phyloP scores from a whole-genome alignment of 306 rosid genomes.

The Trifolium fragiferum region DNA sequence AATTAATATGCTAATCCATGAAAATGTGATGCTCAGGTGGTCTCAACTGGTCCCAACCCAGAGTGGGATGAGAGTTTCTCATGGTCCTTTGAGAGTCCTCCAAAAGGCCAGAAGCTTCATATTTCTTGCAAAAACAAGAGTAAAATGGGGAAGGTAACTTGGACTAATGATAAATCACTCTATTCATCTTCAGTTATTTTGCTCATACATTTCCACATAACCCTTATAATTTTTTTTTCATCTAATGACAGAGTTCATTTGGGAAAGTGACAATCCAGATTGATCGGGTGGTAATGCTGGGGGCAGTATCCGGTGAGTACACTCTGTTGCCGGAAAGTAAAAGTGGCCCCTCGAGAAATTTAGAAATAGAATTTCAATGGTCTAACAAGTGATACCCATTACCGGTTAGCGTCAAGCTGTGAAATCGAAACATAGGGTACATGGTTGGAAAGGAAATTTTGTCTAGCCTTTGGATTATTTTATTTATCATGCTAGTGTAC shows the following conservation, averaged over 20 bases:
- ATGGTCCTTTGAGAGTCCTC: constrained; percentile 99
- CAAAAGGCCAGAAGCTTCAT: constrained; percentile 98
- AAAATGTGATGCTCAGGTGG: constrained; percentile 63
- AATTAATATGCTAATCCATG: constrained; percentile 33
- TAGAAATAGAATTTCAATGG: constrained; percentile 99
- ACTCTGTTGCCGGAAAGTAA: constrained; percentile 90
- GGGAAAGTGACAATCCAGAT: constrained; percentile 99
- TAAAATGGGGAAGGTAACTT: constrained; percentile 93
- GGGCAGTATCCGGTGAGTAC: constrained; percentile 96
- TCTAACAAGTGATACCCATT: constrained; percentile 70
- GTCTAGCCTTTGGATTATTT: constrained; percentile 52
- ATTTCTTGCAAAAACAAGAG: constrained; percentile 99
- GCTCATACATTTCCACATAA: constrained; percentile 13
- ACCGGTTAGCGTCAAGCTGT: constrained; percentile 34
- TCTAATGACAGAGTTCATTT: constrained; percentile 79
- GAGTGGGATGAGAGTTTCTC: constrained; percentile 97
- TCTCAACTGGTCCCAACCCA: constrained; percentile 94
- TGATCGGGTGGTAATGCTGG: constrained; percentile 94
- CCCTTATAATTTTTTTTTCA: constrained; percentile 22
- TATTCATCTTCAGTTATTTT: constrained; percentile 16
- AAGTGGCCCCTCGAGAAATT: constrained; percentile 85
- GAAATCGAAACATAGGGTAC: constrained; percentile 42
- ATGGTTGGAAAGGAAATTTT: constrained; percentile 42
- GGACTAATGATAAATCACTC: constrained; percentile 21
- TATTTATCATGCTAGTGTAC: constrained; percentile 69